Percentiles rank a stretch among this genome's conserved stretches.
Conservation (phyloP, 1,284 basidiomycete genomes). For the Malassezia obtusa region DNA sequence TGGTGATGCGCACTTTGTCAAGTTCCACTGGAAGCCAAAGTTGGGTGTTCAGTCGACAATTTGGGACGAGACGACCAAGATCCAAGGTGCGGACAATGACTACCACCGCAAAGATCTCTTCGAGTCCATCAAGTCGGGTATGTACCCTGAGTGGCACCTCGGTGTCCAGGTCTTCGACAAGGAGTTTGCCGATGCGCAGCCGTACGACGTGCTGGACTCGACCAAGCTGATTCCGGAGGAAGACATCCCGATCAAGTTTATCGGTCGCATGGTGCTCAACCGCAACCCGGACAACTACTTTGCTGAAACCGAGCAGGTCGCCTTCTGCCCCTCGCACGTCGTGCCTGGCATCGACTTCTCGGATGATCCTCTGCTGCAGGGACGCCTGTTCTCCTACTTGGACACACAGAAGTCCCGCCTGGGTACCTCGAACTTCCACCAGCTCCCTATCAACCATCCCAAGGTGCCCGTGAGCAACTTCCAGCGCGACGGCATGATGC, state of each 20-base stretch:
- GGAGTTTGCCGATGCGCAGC: conserved; percentile 4
- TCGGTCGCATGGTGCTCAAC: conserved; percentile 78
- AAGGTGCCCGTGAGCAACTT: conserved; percentile 65
- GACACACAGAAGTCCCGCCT: conserved; percentile 53
- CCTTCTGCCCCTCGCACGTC: conserved; percentile 75
- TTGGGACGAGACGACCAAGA: conserved; percentile 45
- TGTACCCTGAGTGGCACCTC: conserved; percentile 42
- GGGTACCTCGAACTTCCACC: conserved; percentile 66
- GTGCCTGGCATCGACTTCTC: conserved; percentile 79
- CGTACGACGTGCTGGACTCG: conserved; percentile 67
- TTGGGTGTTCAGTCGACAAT: conserved; percentile 48
- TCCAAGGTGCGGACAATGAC: conserved; percentile 50
- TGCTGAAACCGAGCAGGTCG: conserved; percentile 53
- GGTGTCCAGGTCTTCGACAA: conserved; percentile 10
- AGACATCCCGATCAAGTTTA: conserved; percentile 69
- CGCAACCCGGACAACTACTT: conserved; percentile 64
- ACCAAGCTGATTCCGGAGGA: conserved; percentile 54
- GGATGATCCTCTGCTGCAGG: conserved; percentile 79
- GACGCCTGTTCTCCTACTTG: conserved; percentile 78
- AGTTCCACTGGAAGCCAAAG: conserved; percentile 68
- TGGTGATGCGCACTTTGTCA: conserved; percentile 66
- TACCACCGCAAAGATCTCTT: conserved; percentile 47
- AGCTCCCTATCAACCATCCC: conserved; percentile 79
- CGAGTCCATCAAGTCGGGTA: conserved; percentile 33
- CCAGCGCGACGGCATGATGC: conserved; percentile 54